These are phyloP conservation scores for Calonectria pteridis DNA, from an alignment of 2,329 filamentous ascomycete species.

Conservation along the genomic window DNA sequence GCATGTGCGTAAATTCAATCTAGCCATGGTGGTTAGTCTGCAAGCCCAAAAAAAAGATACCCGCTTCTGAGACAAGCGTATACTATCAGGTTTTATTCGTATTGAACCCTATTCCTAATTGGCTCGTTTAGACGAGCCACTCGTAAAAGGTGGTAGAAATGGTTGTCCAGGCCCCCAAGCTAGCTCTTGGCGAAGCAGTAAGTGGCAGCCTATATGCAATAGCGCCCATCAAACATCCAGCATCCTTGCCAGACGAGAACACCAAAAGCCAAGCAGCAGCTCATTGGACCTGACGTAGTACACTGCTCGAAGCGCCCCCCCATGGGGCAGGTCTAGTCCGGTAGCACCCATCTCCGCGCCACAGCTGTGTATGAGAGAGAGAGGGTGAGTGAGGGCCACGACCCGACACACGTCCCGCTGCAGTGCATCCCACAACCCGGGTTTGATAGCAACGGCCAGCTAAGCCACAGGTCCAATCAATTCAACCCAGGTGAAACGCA, in stretches of 20 bases:
- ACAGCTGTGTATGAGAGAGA: not conserved
- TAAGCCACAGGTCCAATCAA: not conserved
- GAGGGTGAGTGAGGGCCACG: not conserved
- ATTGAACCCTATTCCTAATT: not conserved
- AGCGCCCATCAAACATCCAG: not conserved
- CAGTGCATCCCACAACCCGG: not conserved
- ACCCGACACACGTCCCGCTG: not conserved
- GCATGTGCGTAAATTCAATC: not conserved
- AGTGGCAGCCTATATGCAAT: not conserved
- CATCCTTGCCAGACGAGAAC: not conserved
- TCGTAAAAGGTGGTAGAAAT: not conserved
- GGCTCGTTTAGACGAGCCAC: not conserved
- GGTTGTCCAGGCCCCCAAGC: not conserved
- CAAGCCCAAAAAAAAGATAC: not conserved
- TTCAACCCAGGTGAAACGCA: not conserved
- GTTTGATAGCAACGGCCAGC: not conserved
- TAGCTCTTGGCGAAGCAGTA: not conserved
- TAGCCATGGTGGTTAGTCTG: not conserved
- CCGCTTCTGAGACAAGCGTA: not conserved
- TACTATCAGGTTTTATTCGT: slow-evolving; percentile 8
- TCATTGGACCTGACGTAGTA: not conserved
- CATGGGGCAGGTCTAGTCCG: not conserved
- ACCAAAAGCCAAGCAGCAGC: not conserved
- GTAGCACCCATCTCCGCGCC: not conserved
- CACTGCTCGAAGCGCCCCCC: not conserved